A percentile compares a stretch with the other conserved stretches of the same genome.
Evolutionary conservation across 192 early-diverging fungal species (phyloP).

Genomic region (Coemansia sp.): DNA sequence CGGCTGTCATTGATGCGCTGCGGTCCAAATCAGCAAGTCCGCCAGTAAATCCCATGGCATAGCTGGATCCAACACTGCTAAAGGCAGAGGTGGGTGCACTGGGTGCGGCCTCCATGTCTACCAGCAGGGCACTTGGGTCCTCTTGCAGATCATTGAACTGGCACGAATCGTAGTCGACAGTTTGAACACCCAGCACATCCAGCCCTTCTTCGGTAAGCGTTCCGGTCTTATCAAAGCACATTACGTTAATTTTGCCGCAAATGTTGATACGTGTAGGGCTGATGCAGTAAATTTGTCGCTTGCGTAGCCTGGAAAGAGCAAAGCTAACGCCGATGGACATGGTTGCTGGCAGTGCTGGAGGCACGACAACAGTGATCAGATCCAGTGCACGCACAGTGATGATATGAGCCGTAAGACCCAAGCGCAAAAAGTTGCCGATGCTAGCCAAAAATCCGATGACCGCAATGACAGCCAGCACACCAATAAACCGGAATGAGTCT

Average conservation of each 20-base stretch:
- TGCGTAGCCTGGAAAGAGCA: slow-evolving; percentile 82
- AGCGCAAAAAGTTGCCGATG: slow-evolving; percentile 82
- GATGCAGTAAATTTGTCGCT: slow-evolving; percentile 86
- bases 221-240: slow-evolving; percentile 99
- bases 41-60: slow-evolving; percentile 14
- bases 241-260: slow-evolving; percentile 92
- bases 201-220: slow-evolving; percentile 95
- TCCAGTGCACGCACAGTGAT: slow-evolving; percentile 93
- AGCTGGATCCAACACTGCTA: slow-evolving; percentile 44
- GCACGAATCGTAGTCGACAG: slow-evolving; percentile 48
- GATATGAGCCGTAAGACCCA: slow-evolving; percentile 63
- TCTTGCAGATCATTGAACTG: slow-evolving; percentile 54
- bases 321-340: slow-evolving; percentile 97
- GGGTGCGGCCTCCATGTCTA: slow-evolving; percentile 17
- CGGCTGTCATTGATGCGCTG: slow-evolving; percentile 39
- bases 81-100: slow-evolving; percentile 49
- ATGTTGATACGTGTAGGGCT: slow-evolving; percentile 92
- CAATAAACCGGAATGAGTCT: slow-evolving; percentile 97
- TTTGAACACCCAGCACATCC: slow-evolving; percentile 89
- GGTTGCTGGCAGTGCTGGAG: slow-evolving; percentile 94
- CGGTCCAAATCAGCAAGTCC: slow-evolving; percentile 42
- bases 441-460: slow-evolving; percentile 82
- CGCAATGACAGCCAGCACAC: slow-evolving; percentile 82
- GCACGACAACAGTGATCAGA: slow-evolving; percentile 94
- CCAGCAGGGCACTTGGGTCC: slow-evolving; percentile 50